A percentile compares a stretch with the other conserved stretches of the same genome.
Evolutionary conservation across 1,139 yeast species (phyloP).

Genomic region (Scheffersomyces cryptocercus): DNA sequence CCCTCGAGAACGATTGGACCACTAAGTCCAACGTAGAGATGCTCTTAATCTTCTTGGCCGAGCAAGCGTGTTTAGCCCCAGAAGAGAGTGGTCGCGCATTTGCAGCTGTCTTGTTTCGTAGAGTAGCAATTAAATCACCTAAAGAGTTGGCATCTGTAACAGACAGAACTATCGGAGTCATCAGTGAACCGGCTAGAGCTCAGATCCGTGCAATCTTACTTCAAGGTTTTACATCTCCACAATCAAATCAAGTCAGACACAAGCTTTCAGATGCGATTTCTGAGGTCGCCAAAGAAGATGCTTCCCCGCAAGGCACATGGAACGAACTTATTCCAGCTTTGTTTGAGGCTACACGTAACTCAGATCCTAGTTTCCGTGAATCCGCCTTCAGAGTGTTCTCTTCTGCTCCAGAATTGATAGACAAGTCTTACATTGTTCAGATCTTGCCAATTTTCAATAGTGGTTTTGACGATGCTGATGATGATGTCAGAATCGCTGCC

Average conservation of each 20-base stretch:
- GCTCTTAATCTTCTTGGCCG: conserved; percentile 77
- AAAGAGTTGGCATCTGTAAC: conserved; percentile 60
- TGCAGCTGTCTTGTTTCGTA: conserved; percentile 84
- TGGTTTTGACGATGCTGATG: conserved; percentile 78
- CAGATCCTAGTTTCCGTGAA: conserved; percentile 77
- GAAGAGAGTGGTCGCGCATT: conserved; percentile 60
- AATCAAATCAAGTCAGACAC: conserved; percentile 76
- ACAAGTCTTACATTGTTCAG: conserved; percentile 54
- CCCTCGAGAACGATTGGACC: conserved; percentile 76
- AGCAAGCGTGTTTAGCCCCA: conserved; percentile 67
- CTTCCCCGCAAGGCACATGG: conserved; percentile 60
- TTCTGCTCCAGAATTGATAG: conserved; percentile 78
- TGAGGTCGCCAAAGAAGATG: conserved; percentile 77
- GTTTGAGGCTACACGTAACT: conserved; percentile 63
- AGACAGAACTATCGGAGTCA: conserved; percentile 75
- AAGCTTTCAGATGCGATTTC: conserved; percentile 93
- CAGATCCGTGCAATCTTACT: conserved; percentile 69
- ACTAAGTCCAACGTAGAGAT: conserved; percentile 62
- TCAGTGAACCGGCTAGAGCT: conserved; percentile 56
- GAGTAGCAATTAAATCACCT: conserved; percentile 81
- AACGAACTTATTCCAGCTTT: conserved; percentile 74
- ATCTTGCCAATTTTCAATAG: conserved; percentile 69
- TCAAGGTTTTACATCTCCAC: conserved; percentile 69
- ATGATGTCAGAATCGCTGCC: conserved; percentile 86
- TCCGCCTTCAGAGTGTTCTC: conserved; percentile 89